A percentile compares a stretch with the other conserved stretches of the same genome.
Conservation (phyloP, 768 basidiomycete species). For the Amanita rubescens region DNA sequence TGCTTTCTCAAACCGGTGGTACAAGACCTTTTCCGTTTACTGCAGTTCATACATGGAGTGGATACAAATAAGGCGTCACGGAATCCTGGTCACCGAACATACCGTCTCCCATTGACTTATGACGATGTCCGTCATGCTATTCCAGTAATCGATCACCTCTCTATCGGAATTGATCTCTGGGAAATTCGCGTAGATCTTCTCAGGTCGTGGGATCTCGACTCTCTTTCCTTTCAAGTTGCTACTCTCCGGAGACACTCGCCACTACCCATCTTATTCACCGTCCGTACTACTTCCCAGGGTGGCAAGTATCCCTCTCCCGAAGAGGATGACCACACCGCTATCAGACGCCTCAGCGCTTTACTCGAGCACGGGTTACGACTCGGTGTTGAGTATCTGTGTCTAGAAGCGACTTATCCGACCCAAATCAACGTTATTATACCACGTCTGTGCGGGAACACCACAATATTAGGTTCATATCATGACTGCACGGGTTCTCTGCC, state of each 20-base stretch:
- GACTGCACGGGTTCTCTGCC: constrained; percentile 58
- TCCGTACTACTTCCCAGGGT: constrained; percentile 65
- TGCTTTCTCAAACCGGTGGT: constrained; percentile 26
- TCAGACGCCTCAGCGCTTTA: constrained; percentile 46
- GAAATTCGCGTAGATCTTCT: constrained; percentile 74
- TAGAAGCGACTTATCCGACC: constrained; percentile 57
- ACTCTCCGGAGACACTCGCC: constrained; percentile 52
- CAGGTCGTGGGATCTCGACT: constrained; percentile 31
- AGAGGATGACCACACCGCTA: constrained; percentile 42
- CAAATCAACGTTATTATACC: constrained; percentile 40
- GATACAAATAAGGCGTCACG: constrained; percentile 42
- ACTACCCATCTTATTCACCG: constrained; percentile 70
- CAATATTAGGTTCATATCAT: constrained; percentile 70
- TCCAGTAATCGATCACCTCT: constrained; percentile 46
- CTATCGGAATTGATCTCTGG: constrained; percentile 62
- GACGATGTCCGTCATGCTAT: constrained; percentile 58
- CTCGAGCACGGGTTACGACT: constrained; percentile 44
- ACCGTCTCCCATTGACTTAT: constrained; percentile 70
- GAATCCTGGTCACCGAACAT: constrained; percentile 39
- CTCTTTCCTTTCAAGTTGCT: constrained; percentile 60
- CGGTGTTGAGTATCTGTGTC: constrained; percentile 71
- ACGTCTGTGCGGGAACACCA: constrained; percentile 45
- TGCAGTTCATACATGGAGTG: constrained; percentile 59
- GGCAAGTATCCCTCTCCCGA: constrained; percentile 58
- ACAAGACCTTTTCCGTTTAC: constrained; percentile 57